Evolutionary conservation across 371 early-diverging fungal species (phyloP).

Genomic region (Apophysomyces sp.): DNA sequence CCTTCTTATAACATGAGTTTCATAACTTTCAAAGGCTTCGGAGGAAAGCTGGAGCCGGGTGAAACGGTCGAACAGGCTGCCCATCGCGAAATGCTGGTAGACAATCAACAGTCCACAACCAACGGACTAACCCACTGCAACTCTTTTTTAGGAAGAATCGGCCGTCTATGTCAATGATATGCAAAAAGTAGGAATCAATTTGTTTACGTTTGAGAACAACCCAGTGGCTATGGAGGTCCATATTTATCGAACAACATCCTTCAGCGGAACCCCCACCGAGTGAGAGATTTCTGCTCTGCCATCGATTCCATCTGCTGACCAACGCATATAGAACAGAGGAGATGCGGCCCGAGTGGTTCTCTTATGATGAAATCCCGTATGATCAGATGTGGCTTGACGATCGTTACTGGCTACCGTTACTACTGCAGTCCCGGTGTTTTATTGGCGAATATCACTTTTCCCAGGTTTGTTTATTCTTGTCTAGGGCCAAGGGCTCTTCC

Average conservation of each 20-base stretch:
- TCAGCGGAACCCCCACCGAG: conserved; percentile 57
- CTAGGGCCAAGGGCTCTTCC: too few species aligned
- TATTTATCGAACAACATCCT: conserved; percentile 46
- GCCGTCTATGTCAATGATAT: conserved; percentile 49
- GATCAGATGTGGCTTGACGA: conserved; percentile 63
- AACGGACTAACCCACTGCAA: not conserved
- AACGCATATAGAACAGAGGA: conserved; percentile 50
- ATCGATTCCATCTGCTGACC: not conserved
- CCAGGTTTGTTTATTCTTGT: conserved; percentile 14
- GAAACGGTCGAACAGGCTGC: conserved; percentile 68
- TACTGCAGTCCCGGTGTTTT: conserved; percentile 21
- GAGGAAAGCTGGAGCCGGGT: conserved; percentile 70
- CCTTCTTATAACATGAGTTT: not conserved
- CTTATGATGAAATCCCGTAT: conserved; percentile 45
- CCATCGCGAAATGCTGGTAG: conserved; percentile 60
- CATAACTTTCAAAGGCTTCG: conserved; percentile 47
- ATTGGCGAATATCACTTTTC: conserved; percentile 39
- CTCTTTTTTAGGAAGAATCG: conserved; percentile 52
- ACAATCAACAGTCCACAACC: not conserved
- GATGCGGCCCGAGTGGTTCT: conserved; percentile 66
- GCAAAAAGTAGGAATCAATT: conserved; percentile 50
- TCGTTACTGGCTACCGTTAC: conserved; percentile 46
- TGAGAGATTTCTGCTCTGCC: conserved; percentile 32
- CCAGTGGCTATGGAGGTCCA: conserved; percentile 57
- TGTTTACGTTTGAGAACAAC: conserved; percentile 59